Base-by-base conservation (phyloP, 768 basidiomycete genomes). In the Macrocybe gigantea region DNA sequence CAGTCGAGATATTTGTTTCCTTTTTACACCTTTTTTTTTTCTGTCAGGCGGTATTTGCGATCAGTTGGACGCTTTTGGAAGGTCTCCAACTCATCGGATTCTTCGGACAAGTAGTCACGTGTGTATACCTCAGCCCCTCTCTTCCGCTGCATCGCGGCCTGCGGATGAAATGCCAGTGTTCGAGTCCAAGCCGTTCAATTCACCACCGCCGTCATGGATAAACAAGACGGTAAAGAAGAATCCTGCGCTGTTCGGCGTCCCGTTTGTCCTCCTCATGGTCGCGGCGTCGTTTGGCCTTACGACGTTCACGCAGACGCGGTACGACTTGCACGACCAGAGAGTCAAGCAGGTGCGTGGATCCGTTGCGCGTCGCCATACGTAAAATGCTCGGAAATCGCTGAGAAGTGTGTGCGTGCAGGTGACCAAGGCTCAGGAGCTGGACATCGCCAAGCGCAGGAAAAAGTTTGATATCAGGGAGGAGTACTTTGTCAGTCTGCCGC, bases 401-500 rank as follows among this genome's bases (percentile, higher is more conserved):
- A 41, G 11, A 30, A 22, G 22, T 13, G 13, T 47, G 49, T 32
- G 11, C 9, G 14, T 13, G 14, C 52, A 75, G 91, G 65, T 96
- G 33, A 77, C 80, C 35, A 83, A 82, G 52, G 85, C 93, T 61
- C 81, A 93, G 55, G 85, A 89, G 52, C 72, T 94, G 14, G 77
- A 81, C 7, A 69, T 93, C 56, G 74, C 83, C 52, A 79, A 74
- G 47, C 67, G 76, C 42, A 75, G 85, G 66, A 86, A 84, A 69
- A 87, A 82, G 70, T 83, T 96, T 49, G 94, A 98, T 65, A 88
- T 96, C 12, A 73, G 91, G 46, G 95, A 97, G 62, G 94, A 96
- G 61, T 99, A 98, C 65, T 97, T 85, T 61, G 94, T 96, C 67
- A 67, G 92, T 82, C 29, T 22, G 49, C 42, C 9, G 29, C 34